A percentile compares a stretch with the other conserved stretches of the same genome.
Conservation (phyloP, 2,329 filamentous ascomycete species). For the Pseudocercospora fuligena region DNA sequence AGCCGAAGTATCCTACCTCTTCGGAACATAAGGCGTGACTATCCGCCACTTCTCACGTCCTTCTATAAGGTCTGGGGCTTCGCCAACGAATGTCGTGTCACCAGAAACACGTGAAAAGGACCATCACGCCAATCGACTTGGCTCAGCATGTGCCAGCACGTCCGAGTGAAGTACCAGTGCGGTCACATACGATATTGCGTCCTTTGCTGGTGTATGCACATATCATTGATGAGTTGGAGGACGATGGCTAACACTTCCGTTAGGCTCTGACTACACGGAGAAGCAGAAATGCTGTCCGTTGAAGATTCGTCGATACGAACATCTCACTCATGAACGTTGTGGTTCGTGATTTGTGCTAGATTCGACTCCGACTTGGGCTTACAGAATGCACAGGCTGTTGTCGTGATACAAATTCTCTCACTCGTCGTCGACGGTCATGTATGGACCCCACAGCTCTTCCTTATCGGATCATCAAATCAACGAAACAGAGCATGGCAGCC, state of each 20-base stretch:
- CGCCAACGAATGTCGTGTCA: constrained; percentile 7
- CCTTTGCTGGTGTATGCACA: constrained; percentile 27
- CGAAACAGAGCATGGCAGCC: constrained; percentile 14
- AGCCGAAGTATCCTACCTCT: background rate
- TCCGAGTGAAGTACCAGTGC: constrained; percentile 26
- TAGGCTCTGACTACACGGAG: constrained; percentile 28
- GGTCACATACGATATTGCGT: constrained; percentile 28
- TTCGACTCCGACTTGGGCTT: background rate
- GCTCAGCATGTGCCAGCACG: constrained; percentile 26
- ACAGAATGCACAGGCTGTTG: constrained; percentile 18
- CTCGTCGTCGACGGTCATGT: constrained; percentile 18
- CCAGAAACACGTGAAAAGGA: background rate
- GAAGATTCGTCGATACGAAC: constrained; percentile 24
- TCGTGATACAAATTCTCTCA: constrained; percentile 26
- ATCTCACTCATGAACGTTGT: constrained; percentile 23
- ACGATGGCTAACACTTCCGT: constrained; percentile 3
- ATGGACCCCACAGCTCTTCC: constrained; percentile 15
- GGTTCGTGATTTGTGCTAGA: constrained; percentile 13
- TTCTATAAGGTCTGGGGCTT: background rate
- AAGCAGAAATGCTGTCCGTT: constrained; percentile 27
- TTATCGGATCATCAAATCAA: background rate
- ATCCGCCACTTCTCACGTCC: constrained; percentile 3
- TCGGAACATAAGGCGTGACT: constrained; percentile 6
- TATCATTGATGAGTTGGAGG: background rate
- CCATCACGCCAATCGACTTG: background rate